Percentiles rank a stretch among this genome's conserved stretches.
Conservation (phyloP, 78 protist genomes). For the Dictyostelium brefeldianum region DNA sequence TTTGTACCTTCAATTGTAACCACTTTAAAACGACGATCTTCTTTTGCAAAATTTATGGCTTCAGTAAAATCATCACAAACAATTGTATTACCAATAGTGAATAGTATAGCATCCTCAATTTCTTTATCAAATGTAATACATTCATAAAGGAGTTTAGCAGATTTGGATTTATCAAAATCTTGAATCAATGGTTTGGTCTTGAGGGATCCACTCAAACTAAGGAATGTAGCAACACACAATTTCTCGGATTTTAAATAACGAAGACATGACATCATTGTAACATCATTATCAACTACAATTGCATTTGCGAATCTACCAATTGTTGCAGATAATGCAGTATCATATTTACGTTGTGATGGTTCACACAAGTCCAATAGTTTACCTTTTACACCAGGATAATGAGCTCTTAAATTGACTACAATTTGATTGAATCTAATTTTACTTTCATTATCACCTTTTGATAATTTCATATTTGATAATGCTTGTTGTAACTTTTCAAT, state of each 20-base stretch:
- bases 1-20: conserved; percentile 96
- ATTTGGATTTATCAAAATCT: conserved; percentile 6
- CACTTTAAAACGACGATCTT: neutral
- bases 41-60: conserved; percentile 88
- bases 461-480: conserved; percentile 69
- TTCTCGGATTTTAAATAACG: conserved; percentile 91
- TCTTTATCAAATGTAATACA: conserved; percentile 46
- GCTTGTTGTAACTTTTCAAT: neutral
- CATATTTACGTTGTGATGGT: conserved; percentile 87
- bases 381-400: conserved; percentile 95
- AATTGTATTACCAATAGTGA: conserved; percentile 94
- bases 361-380: conserved; percentile 88
- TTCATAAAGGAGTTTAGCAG: conserved; percentile 83
- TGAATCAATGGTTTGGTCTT: conserved; percentile 59
- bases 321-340: conserved; percentile 91
- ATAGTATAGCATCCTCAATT: conserved; percentile 88
- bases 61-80: conserved; percentile 92
- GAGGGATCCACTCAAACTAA: conserved; percentile 92
- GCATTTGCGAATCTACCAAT: conserved; percentile 96
- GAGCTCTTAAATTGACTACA: conserved; percentile 75
- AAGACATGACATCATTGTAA: conserved; percentile 91
- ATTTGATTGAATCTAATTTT: conserved; percentile 36
- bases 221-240: conserved; percentile 89
- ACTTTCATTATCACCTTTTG: conserved; percentile 58
- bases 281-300: conserved; percentile 94